These are phyloP conservation scores for Sporopachydermia cereana DNA, from an alignment of 1,139 yeast genomes.

Conservation along the genomic window DNA sequence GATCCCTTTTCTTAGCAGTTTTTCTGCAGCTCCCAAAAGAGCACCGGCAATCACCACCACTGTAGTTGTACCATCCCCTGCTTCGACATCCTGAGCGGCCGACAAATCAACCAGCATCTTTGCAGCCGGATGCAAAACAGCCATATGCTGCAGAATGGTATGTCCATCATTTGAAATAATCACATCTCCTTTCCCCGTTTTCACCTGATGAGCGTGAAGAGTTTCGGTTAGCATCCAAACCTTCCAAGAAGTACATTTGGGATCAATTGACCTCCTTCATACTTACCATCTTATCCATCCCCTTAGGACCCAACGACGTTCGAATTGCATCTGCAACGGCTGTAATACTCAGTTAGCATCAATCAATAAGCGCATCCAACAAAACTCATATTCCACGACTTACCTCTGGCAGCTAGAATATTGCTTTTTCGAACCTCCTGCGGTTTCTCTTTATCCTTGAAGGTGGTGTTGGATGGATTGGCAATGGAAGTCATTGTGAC, in stretches of 20 bases:
- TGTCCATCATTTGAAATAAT: slow-evolving; percentile 97
- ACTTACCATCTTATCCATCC: slow-evolving; percentile 89
- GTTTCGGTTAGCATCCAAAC: not conserved
- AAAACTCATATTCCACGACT: slow-evolving; percentile 4
- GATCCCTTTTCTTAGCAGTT: slow-evolving; percentile 76
- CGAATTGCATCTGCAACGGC: slow-evolving; percentile 98
- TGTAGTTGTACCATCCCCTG: slow-evolving; percentile 98
- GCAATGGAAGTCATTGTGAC: slow-evolving; percentile 21
- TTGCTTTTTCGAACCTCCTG: slow-evolving; percentile 92
- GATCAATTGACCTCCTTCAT: not conserved
- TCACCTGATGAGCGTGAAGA: slow-evolving; percentile 30
- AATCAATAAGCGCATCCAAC: not conserved
- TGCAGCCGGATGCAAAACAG: slow-evolving; percentile 96
- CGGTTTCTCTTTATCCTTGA: slow-evolving; percentile 92
- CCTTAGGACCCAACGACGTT: slow-evolving; percentile 95
- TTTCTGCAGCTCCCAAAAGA: slow-evolving; percentile 86
- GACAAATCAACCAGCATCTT: slow-evolving; percentile 94
- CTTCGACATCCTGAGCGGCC: slow-evolving; percentile 96
- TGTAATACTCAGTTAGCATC: slow-evolving; percentile 7
- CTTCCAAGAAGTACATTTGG: too few relatives aligned
- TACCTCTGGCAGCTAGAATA: slow-evolving; percentile 74
- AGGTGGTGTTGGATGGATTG: slow-evolving; percentile 71
- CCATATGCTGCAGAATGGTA: slow-evolving; percentile 93
- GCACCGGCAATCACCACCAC: slow-evolving; percentile 96
- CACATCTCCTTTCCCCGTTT: slow-evolving; percentile 83